phyloP scores from a whole-genome alignment of 441 rosid genomes.

The Sinapis alba region DNA sequence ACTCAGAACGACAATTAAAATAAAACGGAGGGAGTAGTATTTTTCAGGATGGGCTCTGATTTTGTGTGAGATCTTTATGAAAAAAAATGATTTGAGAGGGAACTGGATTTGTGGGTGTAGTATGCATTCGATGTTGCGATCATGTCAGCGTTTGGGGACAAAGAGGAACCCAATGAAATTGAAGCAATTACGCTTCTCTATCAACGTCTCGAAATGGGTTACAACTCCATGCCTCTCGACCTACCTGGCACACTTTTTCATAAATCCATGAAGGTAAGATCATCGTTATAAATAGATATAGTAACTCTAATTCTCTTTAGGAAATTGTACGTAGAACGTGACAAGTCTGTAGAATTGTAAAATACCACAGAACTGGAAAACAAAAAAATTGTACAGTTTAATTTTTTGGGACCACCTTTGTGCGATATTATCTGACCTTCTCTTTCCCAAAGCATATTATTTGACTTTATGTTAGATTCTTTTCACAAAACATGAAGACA shows the following conservation, averaged over 20 bases:
- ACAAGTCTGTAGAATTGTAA: neutral
- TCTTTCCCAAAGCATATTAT: too few relatives aligned
- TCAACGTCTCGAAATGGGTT: conserved; percentile 76
- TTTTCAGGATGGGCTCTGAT: neutral
- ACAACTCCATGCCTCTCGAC: conserved; percentile 91
- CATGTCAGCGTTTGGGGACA: conserved; percentile 67
- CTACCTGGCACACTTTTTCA: conserved; percentile 81
- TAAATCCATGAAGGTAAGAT: conserved; percentile 73
- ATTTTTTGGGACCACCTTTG: conserved; percentile 22
- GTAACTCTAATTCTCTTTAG: neutral
- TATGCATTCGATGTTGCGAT: conserved; percentile 95
- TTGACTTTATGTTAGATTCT: conserved; percentile 23
- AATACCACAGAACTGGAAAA: neutral
- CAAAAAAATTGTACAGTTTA: neutral
- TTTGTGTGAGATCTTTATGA: neutral
- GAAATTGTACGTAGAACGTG: neutral
- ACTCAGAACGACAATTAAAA: too few relatives aligned
- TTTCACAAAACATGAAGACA: conserved; percentile 34
- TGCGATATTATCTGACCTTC: conserved; percentile 17
- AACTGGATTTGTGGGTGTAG: conserved; percentile 43
- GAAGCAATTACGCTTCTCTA: conserved; percentile 67
- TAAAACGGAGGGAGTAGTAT: too few relatives aligned
- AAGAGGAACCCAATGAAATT: conserved; percentile 48
- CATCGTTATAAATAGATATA: neutral
- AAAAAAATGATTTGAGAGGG: conserved; percentile 2